Evolutionary conservation across 345 rosid genomes (phyloP).

Genomic region (Lepidium sativum): DNA sequence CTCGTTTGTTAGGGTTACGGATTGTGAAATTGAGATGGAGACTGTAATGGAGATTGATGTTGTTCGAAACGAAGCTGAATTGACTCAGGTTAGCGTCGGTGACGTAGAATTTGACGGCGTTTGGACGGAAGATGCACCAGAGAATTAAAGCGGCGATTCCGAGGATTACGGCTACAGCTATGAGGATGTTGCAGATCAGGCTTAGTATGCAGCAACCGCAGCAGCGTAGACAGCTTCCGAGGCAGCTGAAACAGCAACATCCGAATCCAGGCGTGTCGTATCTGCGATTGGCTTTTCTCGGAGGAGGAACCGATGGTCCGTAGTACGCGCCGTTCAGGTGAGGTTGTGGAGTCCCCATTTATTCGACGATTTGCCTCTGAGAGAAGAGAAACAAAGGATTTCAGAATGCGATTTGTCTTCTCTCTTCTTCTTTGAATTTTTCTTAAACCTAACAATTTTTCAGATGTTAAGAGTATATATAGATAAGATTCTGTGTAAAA

Average conservation of each 20-base stretch:
- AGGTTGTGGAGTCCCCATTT: constrained; percentile 23
- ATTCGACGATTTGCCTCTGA: constrained; percentile 21
- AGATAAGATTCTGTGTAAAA: neutral
- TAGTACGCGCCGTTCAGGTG: constrained; percentile 59
- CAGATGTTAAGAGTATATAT: neutral
- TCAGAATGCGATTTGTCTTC: neutral
- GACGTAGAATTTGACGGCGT: constrained; percentile 42
- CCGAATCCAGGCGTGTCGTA: constrained; percentile 31
- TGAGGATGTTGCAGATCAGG: constrained; percentile 40
- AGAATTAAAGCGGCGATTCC: constrained; percentile 33
- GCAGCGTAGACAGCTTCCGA: constrained; percentile 30
- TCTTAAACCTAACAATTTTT: neutral
- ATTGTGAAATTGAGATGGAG: constrained; percentile 46
- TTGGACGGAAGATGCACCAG: constrained; percentile 67
- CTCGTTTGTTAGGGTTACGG: constrained; percentile 54
- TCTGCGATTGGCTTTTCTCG: constrained; percentile 30
- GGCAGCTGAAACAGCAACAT: constrained; percentile 42
- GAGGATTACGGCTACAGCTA: constrained; percentile 27
- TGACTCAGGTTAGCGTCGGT: constrained; percentile 34
- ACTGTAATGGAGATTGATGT: constrained; percentile 32
- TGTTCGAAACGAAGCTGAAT: constrained; percentile 32
- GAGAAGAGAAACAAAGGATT: neutral
- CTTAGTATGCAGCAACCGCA: constrained; percentile 55
- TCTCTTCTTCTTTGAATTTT: too few relatives aligned
- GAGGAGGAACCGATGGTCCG: constrained; percentile 60